These are phyloP conservation scores for Neurospora sp. DNA, from an alignment of 2,329 filamentous ascomycete genomes.

Conservation along the genomic window DNA sequence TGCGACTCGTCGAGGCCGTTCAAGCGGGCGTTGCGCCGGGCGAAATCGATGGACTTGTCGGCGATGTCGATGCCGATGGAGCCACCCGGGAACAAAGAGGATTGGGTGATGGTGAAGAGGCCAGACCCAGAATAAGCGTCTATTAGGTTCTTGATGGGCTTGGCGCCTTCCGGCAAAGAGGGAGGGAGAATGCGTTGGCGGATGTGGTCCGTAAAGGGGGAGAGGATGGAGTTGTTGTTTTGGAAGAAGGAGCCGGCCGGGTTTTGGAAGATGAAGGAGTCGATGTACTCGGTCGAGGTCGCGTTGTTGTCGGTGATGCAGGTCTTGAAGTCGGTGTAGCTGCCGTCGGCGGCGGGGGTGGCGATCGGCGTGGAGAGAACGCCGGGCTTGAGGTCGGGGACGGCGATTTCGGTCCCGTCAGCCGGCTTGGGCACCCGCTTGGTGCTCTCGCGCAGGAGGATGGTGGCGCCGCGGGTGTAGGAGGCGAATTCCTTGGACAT, in stretches of 20 bases:
- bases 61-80: conserved; percentile 89
- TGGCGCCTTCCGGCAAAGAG: conserved; percentile 18
- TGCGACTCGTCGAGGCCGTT: conserved; percentile 61
- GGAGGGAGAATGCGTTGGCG: conserved; percentile 63
- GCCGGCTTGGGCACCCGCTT: conserved; percentile 48
- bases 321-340: conserved; percentile 67
- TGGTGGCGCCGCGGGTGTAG: conserved; percentile 75
- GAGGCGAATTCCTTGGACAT: conserved; percentile 59
- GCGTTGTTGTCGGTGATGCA: conserved; percentile 82
- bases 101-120: conserved; percentile 91
- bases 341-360: conserved; percentile 39
- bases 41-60: conserved; percentile 64
- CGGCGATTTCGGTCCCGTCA: conserved; percentile 19
- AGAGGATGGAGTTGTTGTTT: conserved; percentile 97
- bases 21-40: conserved; percentile 64
- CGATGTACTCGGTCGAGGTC: conserved; percentile 79
- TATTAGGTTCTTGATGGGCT: conserved; percentile 71
- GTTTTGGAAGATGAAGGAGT: conserved; percentile 76
- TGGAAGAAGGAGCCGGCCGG: conserved; percentile 95
- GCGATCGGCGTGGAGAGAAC: conserved; percentile 22
- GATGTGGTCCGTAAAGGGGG: conserved; percentile 77
- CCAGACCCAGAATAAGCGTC: conserved; percentile 97
- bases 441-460: conserved; percentile 82
- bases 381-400: conserved; percentile 22
- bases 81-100: conserved; percentile 68